These are phyloP conservation scores for Diplodia scrobiculata DNA, from an alignment of 2,329 filamentous ascomycete genomes.

Conservation along the genomic window DNA sequence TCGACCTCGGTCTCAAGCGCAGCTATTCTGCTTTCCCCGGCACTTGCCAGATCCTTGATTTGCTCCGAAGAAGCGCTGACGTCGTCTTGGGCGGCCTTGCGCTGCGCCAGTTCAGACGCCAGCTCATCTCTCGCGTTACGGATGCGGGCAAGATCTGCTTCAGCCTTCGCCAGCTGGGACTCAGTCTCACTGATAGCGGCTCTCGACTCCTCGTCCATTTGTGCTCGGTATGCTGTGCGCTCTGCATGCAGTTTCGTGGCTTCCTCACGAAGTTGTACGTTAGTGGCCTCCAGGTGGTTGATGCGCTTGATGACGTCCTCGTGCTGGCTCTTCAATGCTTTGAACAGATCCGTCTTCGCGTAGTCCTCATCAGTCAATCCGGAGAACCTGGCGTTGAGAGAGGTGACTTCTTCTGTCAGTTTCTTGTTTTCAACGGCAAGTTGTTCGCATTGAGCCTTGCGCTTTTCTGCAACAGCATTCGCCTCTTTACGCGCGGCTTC, in stretches of 20 bases:
- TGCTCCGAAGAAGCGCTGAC: constrained; percentile 70
- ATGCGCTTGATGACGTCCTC: constrained; percentile 91
- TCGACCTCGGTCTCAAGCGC: constrained; percentile 82
- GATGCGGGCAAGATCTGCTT: constrained; percentile 83
- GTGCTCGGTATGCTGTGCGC: constrained; percentile 75
- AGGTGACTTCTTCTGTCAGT: constrained; percentile 75
- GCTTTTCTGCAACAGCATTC: constrained; percentile 72
- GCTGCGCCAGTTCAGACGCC: constrained; percentile 74
- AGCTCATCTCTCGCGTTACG: constrained; percentile 83
- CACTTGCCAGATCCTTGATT: constrained; percentile 75
- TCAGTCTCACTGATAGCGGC: constrained; percentile 74
- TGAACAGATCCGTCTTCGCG: constrained; percentile 88
- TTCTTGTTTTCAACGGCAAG: constrained; percentile 76
- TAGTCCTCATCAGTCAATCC: constrained; percentile 89
- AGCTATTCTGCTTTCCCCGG: constrained; percentile 76
- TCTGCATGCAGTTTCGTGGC: constrained; percentile 83
- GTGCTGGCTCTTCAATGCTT: constrained; percentile 82
- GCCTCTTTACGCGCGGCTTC: constrained; percentile 78
- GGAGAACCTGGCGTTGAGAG: constrained; percentile 67
- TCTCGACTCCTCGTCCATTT: constrained; percentile 79
- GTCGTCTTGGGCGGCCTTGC: constrained; percentile 77
- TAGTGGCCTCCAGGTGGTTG: constrained; percentile 87
- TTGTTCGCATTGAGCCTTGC: constrained; percentile 83
- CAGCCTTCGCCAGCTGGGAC: constrained; percentile 74
- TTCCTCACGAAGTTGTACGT: constrained; percentile 80